Evolutionary conservation across 331 rosid species (phyloP), one percentile per base, ranked within the genome.

Genomic region (Stylosanthes scabra): DNA sequence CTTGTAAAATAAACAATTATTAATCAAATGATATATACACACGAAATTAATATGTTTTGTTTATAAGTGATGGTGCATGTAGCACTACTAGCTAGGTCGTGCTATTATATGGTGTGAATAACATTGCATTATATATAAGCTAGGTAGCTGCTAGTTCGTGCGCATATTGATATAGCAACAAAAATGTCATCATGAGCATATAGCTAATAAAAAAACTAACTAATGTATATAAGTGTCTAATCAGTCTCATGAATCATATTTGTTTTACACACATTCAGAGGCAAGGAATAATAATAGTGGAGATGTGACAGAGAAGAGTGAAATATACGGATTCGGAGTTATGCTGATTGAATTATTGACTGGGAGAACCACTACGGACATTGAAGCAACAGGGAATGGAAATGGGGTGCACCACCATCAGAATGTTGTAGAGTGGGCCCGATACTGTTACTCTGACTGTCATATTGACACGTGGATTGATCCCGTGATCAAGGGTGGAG

Each of bases 351-450:
- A 90, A 51, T 42, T 95, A 20, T 75, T 95, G 60, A 91, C 97
- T 58, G 99, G 99, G 10, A 95, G 90, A 80, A 76, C 83, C 13
- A 78, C 91, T 1, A 54, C 59, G 67, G 95, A 86, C 71, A 9
- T 58, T 31, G 91, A 94, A 73, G 64, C 87, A 0, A 40, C 87
- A 0, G 63, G 54, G 9, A 63, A 67, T 44, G 76, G 79, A 31
- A 63, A 67, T 44, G 76, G 75, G 34, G 60, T 45, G 66, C 83
- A 84, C 40, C 85, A 77, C 45, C 20, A 13, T 2, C 27, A 52
- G 8, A 79, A 40, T 63, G 80, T 92, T 9, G 93, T 95, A 0
- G 96, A 92, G 70, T 95, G 99, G 99, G 98, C 99, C 61, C 82
- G 91, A 3, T 86, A 86, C 56, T 90, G 93, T 70, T 95, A 95